Evolutionary conservation across 345 rosid genomes (phyloP).

Genomic region (Sonneratia alba): DNA sequence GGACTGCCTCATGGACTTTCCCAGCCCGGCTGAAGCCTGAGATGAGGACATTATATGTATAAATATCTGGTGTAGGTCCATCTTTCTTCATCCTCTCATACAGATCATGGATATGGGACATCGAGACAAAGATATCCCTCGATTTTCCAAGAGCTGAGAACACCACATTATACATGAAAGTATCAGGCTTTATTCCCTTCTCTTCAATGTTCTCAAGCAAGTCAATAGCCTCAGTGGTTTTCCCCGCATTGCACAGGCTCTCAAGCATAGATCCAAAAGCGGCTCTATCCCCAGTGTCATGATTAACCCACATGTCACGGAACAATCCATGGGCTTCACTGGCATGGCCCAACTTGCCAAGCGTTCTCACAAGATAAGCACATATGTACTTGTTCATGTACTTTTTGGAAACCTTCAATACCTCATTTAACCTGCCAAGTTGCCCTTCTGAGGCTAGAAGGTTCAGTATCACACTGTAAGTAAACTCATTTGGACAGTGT

Average conservation of each 20-base stretch:
- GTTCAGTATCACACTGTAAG: slow-evolving; percentile 51
- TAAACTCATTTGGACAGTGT: slow-evolving; percentile 59
- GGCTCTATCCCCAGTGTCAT: slow-evolving; percentile 67
- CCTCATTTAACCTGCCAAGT: slow-evolving; percentile 50
- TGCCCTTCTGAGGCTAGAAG: slow-evolving; percentile 55
- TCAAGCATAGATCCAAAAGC: slow-evolving; percentile 65
- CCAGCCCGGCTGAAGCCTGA: slow-evolving; percentile 74
- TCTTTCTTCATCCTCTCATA: slow-evolving; percentile 62
- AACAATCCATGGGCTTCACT: slow-evolving; percentile 79
- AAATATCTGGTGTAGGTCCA: slow-evolving; percentile 67
- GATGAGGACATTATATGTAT: slow-evolving; percentile 77
- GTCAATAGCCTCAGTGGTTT: slow-evolving; percentile 71
- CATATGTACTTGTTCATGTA: slow-evolving; percentile 66
- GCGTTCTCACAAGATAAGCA: slow-evolving; percentile 61
- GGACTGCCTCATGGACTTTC: slow-evolving; percentile 52
- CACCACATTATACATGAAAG: slow-evolving; percentile 69
- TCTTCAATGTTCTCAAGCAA: slow-evolving; percentile 56
- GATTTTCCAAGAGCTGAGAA: slow-evolving; percentile 61
- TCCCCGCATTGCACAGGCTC: slow-evolving; percentile 62
- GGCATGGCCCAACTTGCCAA: slow-evolving; percentile 64
- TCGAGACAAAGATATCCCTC: slow-evolving; percentile 17
- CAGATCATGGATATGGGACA: slow-evolving; percentile 61
- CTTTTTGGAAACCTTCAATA: slow-evolving; percentile 56
- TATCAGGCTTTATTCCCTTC: slow-evolving; percentile 55
- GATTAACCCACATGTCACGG: slow-evolving; percentile 84